Percentiles rank a stretch among this genome's conserved stretches.
Conservation (phyloP, 2,329 filamentous ascomycete species). For the Exophiala sp. region DNA sequence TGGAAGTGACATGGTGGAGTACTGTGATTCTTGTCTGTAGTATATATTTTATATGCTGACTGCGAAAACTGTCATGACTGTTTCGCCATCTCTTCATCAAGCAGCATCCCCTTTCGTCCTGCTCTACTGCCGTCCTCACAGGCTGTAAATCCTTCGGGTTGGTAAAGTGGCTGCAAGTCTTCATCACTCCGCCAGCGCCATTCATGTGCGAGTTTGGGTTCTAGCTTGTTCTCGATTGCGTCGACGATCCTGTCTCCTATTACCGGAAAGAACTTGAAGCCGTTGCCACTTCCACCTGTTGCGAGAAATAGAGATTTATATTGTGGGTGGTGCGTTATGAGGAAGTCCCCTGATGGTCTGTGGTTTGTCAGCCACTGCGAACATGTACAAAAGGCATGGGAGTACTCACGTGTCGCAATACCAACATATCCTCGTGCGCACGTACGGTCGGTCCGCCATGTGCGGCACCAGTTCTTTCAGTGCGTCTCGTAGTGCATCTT, state of each 20-base stretch:
- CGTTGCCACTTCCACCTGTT: conserved; percentile 54
- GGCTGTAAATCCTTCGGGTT: conserved; percentile 23
- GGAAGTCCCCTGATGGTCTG: conserved; percentile 62
- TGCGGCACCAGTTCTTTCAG: conserved; percentile 55
- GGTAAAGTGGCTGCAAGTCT: conserved; percentile 4
- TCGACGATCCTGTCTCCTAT: conserved; percentile 55
- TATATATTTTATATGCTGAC: too few species aligned
- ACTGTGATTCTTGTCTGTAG: too few species aligned
- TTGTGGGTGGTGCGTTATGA: conserved; percentile 65
- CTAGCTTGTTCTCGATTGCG: conserved; percentile 43
- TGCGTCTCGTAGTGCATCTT: conserved; percentile 58
- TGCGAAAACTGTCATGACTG: too few species aligned
- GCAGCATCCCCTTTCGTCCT: conserved; percentile 39
- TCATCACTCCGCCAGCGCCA: conserved; percentile 41
- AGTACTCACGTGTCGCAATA: conserved; percentile 62
- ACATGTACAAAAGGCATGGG: neutral
- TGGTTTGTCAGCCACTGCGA: neutral
- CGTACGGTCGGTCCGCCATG: conserved; percentile 59
- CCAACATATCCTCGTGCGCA: conserved; percentile 66
- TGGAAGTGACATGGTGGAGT: too few species aligned
- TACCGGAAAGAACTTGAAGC: conserved; percentile 67
- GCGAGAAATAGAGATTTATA: conserved; percentile 49
- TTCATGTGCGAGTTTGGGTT: conserved; percentile 38
- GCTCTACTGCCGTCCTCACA: conserved; percentile 40
- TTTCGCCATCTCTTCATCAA: conserved; percentile 36